These are phyloP conservation scores for Cutaneotrichosporon cutaneum DNA, from an alignment of 1,284 basidiomycete species.

Conservation along the genomic window DNA sequence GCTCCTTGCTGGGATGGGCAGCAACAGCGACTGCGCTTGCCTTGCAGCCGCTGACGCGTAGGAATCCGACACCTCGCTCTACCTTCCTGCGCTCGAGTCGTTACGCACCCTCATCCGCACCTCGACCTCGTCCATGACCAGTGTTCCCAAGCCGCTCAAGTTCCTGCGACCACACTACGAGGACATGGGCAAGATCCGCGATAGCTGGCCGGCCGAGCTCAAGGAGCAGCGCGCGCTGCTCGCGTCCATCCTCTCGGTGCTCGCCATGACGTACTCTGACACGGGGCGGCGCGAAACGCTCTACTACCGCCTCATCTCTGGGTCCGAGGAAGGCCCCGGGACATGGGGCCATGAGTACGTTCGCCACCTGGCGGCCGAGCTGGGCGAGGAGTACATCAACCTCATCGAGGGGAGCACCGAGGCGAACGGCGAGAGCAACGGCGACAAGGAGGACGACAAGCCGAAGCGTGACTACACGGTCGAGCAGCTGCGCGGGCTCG, in stretches of 20 bases:
- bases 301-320: slow-evolving; percentile 80
- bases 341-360: slow-evolving; percentile 99
- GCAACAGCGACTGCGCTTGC: neutral
- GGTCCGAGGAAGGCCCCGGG: slow-evolving; percentile 82
- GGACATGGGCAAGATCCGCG: slow-evolving; percentile 77
- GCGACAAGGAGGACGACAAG: slow-evolving; percentile 14
- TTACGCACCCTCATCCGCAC: slow-evolving; percentile 91
- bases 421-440: slow-evolving; percentile 33
- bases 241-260: slow-evolving; percentile 96
- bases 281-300: slow-evolving; percentile 93
- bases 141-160: slow-evolving; percentile 97
- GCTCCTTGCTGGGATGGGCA: too few species aligned
- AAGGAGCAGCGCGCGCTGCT: slow-evolving; percentile 85
- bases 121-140: slow-evolving; percentile 99
- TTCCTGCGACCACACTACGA: slow-evolving; percentile 95
- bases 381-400: slow-evolving; percentile 82
- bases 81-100: slow-evolving; percentile 89
- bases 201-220: slow-evolving; percentile 65
- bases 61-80: slow-evolving; percentile 83
- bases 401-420: slow-evolving; percentile 47
- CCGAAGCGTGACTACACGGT: slow-evolving; percentile 37
- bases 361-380: slow-evolving; percentile 91
- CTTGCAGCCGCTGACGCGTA: slow-evolving; percentile 48
- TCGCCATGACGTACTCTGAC: slow-evolving; percentile 99
- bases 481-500: slow-evolving; percentile 73